Evolutionary conservation across 1,284 basidiomycete genomes (phyloP), one percentile per base, ranked within the genome.

Genomic region (Ustilago loliicola): DNA sequence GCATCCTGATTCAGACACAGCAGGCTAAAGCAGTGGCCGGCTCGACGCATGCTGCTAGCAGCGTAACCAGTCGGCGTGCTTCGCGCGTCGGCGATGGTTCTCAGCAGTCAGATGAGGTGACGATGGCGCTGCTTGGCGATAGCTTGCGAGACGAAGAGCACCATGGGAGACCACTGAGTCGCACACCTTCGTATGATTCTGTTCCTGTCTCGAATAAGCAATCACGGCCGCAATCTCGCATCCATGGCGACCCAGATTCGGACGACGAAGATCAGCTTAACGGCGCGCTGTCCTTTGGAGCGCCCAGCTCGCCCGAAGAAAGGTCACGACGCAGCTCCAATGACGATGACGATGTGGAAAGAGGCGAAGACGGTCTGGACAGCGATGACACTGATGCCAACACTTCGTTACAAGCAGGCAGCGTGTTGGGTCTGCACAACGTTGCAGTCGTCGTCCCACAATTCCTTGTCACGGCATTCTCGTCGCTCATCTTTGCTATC

Each of bases 341-440:
- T 21, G 19, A 47, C 23, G 47, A 13, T 1, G 42, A 59, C 8
- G 60, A 66, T 25, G 29, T 67, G 15, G 68, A 62, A 50, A 53
- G 42, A 17, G 66, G 51, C 19, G 19, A 56, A 3, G 54, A 27
- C 11, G 23, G 11, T 21, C 19, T 17, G 34, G 25, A 21, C n/a
- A 27, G 40, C 29, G 15, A 10, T 17, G 25, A 19, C 50, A 62
- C 36, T 13, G 57, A 3, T 19, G 30, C 30, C 40, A 30, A 63
- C 25, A 78, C 72, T 1, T 48, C 57, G 5, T 57, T 52, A 10
- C 88, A 93, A 53, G 93, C 94, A 0, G 96, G 96, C 25, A 96
- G 95, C 2, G 92, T 98, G 51, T 90, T 98, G 54, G 96, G 96
- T 2, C 95, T 98, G 52, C 96, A 98, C 68, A 83, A 83, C 38